phyloP scores from a whole-genome alignment of 129 eudicot genomes.

The Chrysanthemum makinoi region DNA sequence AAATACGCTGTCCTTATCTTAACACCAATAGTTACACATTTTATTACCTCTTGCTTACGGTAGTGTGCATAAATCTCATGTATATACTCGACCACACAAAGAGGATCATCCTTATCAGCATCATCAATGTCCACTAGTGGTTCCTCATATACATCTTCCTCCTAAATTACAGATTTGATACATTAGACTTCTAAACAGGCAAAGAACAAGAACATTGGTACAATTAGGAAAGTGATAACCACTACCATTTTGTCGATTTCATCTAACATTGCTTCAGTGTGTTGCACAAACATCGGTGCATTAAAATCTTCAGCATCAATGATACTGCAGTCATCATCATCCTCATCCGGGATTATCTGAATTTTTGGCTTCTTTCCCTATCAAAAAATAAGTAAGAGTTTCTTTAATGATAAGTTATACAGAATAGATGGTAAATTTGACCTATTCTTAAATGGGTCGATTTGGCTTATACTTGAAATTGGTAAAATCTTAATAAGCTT shows the following conservation, averaged over 20 bases:
- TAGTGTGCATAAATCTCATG: slow-evolving; percentile 59
- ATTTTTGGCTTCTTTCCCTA: slow-evolving; percentile 46
- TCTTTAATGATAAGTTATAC: too few species aligned
- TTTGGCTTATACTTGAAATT: too few species aligned
- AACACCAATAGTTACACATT: background rate
- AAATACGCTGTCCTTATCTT: too few species aligned
- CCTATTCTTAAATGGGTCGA: too few species aligned
- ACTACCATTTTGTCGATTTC: slow-evolving; percentile 77
- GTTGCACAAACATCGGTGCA: slow-evolving; percentile 87
- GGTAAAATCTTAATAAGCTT: too few species aligned
- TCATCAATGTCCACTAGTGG: slow-evolving; percentile 53
- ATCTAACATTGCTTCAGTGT: slow-evolving; percentile 84
- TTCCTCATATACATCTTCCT: slow-evolving; percentile 66
- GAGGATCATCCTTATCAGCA: slow-evolving; percentile 49
- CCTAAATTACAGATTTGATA: slow-evolving; percentile 30
- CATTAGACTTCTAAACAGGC: background rate
- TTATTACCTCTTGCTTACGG: slow-evolving; percentile 53
- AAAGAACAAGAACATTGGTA: background rate
- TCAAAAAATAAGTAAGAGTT: background rate
- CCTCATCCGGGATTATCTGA: slow-evolving; percentile 27
- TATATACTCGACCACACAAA: slow-evolving; percentile 63
- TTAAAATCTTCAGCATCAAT: slow-evolving; percentile 53
- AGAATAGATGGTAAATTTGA: too few species aligned
- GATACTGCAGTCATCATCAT: slow-evolving; percentile 39
- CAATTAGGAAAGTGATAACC: background rate